These are phyloP conservation scores for Fonsecaea monophora DNA, from an alignment of 2,329 filamentous ascomycete genomes.

Conservation along the genomic window DNA sequence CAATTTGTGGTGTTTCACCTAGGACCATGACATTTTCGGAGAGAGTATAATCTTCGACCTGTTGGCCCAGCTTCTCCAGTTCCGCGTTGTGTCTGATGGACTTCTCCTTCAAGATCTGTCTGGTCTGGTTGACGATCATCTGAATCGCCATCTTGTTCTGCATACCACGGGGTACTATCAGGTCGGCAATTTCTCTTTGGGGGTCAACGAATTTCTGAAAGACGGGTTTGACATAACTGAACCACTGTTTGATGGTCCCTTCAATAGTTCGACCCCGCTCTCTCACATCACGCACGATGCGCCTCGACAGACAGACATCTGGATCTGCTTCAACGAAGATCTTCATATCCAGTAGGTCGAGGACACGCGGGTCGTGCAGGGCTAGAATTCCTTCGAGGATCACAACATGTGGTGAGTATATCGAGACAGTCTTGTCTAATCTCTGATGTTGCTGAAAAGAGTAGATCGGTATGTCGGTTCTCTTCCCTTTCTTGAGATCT, in stretches of 20 bases:
- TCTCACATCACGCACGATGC: constrained; percentile 85
- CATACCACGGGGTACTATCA: constrained; percentile 93
- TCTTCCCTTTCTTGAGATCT: constrained; percentile 80
- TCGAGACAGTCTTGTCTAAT: constrained; percentile 77
- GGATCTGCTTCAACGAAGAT: constrained; percentile 97
- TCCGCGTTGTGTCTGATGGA: constrained; percentile 81
- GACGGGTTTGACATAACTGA: constrained; percentile 93
- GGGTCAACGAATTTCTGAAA: constrained; percentile 94
- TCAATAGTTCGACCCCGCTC: constrained; percentile 91
- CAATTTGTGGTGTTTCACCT: constrained; percentile 77
- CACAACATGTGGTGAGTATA: constrained; percentile 95
- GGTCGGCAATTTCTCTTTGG: constrained; percentile 76
- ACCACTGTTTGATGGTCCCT: constrained; percentile 98
- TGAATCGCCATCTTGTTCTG: constrained; percentile 90
- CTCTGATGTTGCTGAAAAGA: constrained; percentile 93
- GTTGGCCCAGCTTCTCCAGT: constrained; percentile 75
- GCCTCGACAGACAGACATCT: constrained; percentile 87
- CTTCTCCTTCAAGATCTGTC: constrained; percentile 84
- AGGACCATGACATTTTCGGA: constrained; percentile 77
- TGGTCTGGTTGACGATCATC: constrained; percentile 94
- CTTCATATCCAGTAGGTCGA: constrained; percentile 91
- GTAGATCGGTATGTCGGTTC: constrained; percentile 88
- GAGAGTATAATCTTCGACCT: constrained; percentile 73
- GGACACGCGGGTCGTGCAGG: constrained; percentile 82
- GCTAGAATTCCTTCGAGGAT: constrained; percentile 97